Evolutionary conservation across 805 yeast species (phyloP), one percentile per base, ranked within the genome.

Genomic region (Sungouiozyma intestinalis): DNA sequence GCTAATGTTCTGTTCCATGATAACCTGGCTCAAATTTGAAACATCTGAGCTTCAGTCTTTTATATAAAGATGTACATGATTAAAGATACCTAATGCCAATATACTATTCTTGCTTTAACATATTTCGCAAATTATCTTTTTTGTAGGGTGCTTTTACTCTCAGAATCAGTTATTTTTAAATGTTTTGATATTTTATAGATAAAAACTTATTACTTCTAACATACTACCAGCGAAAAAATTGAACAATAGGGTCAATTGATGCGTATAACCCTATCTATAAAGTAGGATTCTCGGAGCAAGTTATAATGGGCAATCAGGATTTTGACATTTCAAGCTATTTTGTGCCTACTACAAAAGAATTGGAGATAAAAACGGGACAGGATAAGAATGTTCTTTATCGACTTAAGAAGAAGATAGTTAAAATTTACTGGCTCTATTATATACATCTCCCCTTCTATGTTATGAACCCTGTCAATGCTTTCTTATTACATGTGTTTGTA

Each of bases 381-480:
- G 40, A 44, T 19, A 37, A 41, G 17, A 48, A 46, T 17, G 43
- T 48, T 15, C 41, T 46, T n/a, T 16, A 24, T 11, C 29, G 29
- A 24, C 29, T 24, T 24, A 6, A 40, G 59, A 57, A 33, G 45
- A 58, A 18, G 43, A 60, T n/a, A 57, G 55, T 24, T 35, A 57
- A 54, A 33, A 45, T 67, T 16, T 68, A 66, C 46, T 69, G 73
- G 73, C 65, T 62, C 39, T 69, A 69, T 45, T 68, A 68, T 41
- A 60, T 68, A 19, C 72, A 69, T 48, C 48, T 68, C 38, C 73
- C 73, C 15, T 68, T 63, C 48, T 68, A 68, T 44, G 44, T 69
- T 40, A 65, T 69, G 71, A 66, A 70, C 18, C 48, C 61, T 3
- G 63, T 60, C 36, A 73, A 69, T 41, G 69, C 73, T 2, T 64